A percentile compares a stretch with the other conserved stretches of the same genome.
These are phyloP conservation scores for Volvox africanus DNA, from an alignment of 139 green algal species.

Conservation along the genomic window DNA sequence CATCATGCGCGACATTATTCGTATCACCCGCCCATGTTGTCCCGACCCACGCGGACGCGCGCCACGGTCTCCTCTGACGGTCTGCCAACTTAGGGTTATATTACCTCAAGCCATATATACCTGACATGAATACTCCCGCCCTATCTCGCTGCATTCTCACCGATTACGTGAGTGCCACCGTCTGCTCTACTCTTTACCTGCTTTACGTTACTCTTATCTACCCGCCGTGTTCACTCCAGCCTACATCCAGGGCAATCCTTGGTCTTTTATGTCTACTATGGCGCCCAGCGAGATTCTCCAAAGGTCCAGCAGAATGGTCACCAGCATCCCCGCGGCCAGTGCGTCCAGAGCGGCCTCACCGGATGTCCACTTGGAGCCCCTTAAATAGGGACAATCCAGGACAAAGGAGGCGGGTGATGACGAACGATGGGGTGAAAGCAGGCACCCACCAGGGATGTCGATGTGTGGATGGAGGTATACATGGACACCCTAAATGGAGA, in stretches of 20 bases:
- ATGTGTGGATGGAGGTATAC: background rate
- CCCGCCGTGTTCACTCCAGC: background rate
- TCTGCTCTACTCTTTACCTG: too few species aligned
- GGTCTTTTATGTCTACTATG: constrained; percentile 62
- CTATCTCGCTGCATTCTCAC: too few species aligned
- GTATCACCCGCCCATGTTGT: too few species aligned
- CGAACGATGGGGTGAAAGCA: background rate
- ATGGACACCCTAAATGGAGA: background rate
- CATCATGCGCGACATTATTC: too few species aligned
- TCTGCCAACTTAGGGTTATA: too few species aligned
- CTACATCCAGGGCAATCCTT: constrained; percentile 53
- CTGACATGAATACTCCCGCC: too few species aligned
- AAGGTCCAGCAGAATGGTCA: constrained; percentile 94
- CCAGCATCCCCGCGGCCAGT: constrained; percentile 92
- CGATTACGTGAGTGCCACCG: too few species aligned
- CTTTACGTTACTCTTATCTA: too few species aligned
- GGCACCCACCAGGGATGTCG: background rate
- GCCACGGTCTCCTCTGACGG: too few species aligned
- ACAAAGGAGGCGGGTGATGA: background rate
- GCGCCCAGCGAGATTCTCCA: constrained; percentile 89
- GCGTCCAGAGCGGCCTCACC: constrained; percentile 56
- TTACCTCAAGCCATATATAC: too few species aligned
- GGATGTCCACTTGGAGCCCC: constrained; percentile 66
- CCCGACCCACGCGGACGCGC: too few species aligned
- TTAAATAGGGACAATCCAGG: background rate